Conservation (phyloP, 331 rosid species). For the Pyracantha coccinea region DNA sequence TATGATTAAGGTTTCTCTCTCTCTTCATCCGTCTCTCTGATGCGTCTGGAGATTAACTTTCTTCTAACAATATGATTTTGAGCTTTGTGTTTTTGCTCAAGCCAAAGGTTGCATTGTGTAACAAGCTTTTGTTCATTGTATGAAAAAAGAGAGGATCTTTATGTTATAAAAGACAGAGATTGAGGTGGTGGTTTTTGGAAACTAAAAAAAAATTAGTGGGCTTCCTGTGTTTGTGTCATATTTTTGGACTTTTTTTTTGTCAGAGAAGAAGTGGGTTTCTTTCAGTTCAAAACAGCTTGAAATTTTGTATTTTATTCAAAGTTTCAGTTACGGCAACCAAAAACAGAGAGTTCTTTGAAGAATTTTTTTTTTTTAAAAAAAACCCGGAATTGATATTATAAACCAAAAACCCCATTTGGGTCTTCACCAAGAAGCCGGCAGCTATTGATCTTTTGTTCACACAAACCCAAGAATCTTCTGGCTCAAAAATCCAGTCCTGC, state of each 20-base stretch:
- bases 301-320: neutral
- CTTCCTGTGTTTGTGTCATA: neutral
- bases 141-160: neutral
- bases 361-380: constrained; percentile 1
- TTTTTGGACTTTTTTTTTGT: neutral
- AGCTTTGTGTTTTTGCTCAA: neutral
- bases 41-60: constrained; percentile 23
- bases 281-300: constrained; percentile 8
- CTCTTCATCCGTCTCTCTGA: neutral
- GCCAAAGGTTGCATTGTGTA: neutral
- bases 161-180: neutral
- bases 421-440: constrained; percentile 19
- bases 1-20: constrained; percentile 35
- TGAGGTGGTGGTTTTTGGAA: neutral
- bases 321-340: constrained; percentile 14
- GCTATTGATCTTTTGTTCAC: neutral
- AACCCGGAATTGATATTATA: neutral
- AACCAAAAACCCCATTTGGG: constrained; percentile 4
- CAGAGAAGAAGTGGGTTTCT: constrained; percentile 2
- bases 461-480: constrained; percentile 18
- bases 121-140: neutral
- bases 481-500: constrained; percentile 8
- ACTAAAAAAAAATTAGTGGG: neutral
- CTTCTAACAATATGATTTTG: neutral
- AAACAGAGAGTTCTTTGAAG: constrained; percentile 6